Base-by-base conservation (phyloP, 2,329 filamentous ascomycete genomes). In the Exserohilum rostratum region DNA sequence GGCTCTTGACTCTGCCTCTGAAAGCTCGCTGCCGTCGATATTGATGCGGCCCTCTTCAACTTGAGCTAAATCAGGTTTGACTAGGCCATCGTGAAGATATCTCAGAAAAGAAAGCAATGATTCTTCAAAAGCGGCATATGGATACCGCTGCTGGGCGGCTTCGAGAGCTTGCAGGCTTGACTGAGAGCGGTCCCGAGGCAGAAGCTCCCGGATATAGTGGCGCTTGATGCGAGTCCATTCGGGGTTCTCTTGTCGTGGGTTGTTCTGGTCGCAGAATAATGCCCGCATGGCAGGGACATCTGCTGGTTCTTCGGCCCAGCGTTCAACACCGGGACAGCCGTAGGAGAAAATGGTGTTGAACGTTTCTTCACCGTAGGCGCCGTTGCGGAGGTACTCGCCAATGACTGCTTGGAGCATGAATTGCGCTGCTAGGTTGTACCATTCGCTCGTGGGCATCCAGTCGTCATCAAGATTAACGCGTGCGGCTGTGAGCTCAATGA, bases 361-460 rank as follows among this genome's bases (percentile, higher is more conserved):
- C 2, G 71, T 56, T 18, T 79, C 74, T 3, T 63, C 50, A 0
- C 72, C 69, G n/a, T 67, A 66, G 4, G 65, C 67, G 6, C 76
- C 77, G 46, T 72, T 76, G 4, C 76, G 58, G 3, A 77, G 62
- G 47, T 78, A 78, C 51, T 82, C 79, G 65, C 85, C 82, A 3
- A 83, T 57, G 7, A 75, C 76, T 31, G 80, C 77, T 54, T 84
- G 81, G 7, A 81, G 62, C 75, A 84, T 80, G 53, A 81, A 80
- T 13, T 77, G 72, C 0, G 73, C 77, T 0, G 78, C 75, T 9
- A 83, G 65, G 18, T 79, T 70, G 61, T 80, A 77, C 77, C 80
- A 82, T 10, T 73, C 67, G 6, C 67, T 59, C 5, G 67, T 74
- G 3, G 77, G 69, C 5, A 62, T 51, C 62, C 70, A 75, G 34